phyloP scores from a whole-genome alignment of 495 filamentous ascomycete genomes.

The Delitschia confertaspora region DNA sequence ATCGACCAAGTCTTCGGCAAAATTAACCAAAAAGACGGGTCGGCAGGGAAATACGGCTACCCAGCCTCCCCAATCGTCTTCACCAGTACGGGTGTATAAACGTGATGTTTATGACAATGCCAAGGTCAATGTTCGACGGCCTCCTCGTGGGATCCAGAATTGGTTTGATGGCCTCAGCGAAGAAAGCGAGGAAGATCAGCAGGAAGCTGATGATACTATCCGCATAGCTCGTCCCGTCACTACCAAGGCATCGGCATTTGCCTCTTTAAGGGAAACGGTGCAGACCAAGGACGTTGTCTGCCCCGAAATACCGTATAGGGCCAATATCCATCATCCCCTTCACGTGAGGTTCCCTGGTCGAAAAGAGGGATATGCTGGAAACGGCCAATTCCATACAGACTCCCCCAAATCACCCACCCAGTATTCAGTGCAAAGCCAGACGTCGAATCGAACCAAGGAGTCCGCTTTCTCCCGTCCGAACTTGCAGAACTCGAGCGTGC shows the following conservation, averaged over 20 bases:
- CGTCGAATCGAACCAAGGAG: slow-evolving; percentile 25
- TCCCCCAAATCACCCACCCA: slow-evolving; percentile 20
- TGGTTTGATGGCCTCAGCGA: slow-evolving; percentile 39
- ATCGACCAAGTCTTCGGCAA: slow-evolving; percentile 15
- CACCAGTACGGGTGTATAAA: slow-evolving; percentile 22
- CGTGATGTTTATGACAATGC: slow-evolving; percentile 32
- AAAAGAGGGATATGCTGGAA: too few species aligned
- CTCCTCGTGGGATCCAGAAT: slow-evolving; percentile 37
- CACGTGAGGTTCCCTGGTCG: too few species aligned
- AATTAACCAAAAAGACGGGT: slow-evolving; percentile 17
- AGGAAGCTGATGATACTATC: too few species aligned
- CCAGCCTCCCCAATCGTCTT: slow-evolving; percentile 5
- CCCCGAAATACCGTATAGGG: too few species aligned
- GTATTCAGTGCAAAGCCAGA: slow-evolving; percentile 18
- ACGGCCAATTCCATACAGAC: too few species aligned
- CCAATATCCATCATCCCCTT: too few species aligned
- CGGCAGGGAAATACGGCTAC: slow-evolving; percentile 17
- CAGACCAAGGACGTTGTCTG: too few species aligned
- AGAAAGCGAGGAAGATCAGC: slow-evolving; percentile 30
- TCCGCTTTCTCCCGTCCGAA: slow-evolving; percentile 42
- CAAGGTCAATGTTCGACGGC: slow-evolving; percentile 35
- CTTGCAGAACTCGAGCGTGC: slow-evolving; percentile 44
- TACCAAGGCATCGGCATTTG: too few species aligned
- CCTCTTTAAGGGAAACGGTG: too few species aligned
- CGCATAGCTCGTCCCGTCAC: too few species aligned